Conservation (phyloP, 768 basidiomycete genomes). For the Paxillus involutus region DNA sequence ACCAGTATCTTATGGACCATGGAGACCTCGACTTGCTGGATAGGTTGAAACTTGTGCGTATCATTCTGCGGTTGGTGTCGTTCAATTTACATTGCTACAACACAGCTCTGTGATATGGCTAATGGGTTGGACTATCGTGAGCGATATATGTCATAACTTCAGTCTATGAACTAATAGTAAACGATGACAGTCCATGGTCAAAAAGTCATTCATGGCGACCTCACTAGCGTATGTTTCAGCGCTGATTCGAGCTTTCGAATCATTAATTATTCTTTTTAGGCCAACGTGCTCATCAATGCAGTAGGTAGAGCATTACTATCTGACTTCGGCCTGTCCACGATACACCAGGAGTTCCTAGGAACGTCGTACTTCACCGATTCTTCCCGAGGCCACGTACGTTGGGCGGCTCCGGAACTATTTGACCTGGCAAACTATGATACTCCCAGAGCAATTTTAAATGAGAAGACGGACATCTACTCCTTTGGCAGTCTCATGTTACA, state of each 20-base stretch:
- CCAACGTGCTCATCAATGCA: constrained; percentile 1
- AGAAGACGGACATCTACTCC: not conserved
- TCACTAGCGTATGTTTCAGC: constrained; percentile 25
- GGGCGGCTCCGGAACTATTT: constrained; percentile 8
- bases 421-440: not conserved
- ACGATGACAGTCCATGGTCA: no score
- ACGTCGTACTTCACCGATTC: constrained; percentile 13
- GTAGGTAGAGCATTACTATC: constrained; percentile 2
- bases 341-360: constrained; percentile 35
- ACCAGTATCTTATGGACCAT: no score
- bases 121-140: no score
- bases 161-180: no score
- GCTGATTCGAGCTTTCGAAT: not conserved
- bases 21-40: no score
- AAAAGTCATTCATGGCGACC: constrained; percentile 30
- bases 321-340: constrained; percentile 45
- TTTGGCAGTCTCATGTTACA: not conserved
- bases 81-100: no score
- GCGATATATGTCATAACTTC: no score
- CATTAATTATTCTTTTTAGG: not conserved
- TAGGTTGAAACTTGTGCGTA: no score
- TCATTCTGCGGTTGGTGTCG: no score
- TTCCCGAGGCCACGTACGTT: constrained; percentile 1
- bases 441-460: not conserved
- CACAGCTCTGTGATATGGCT: no score